Base-by-base conservation (phyloP, 768 basidiomycete genomes). In the Leccinum longicurvipes region DNA sequence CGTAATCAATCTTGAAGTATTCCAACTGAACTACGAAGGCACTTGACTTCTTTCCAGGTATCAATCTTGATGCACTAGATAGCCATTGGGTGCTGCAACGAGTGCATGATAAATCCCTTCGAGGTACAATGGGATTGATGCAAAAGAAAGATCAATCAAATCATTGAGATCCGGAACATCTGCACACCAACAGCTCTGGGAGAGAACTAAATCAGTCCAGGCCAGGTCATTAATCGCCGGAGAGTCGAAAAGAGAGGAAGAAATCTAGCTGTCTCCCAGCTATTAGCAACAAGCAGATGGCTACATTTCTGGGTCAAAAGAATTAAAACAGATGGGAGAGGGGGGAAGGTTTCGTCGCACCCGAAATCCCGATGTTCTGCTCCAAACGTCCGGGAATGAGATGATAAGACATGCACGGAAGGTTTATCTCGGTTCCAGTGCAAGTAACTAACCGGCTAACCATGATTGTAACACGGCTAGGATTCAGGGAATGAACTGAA, bases 401-500 rank as follows among this genome's bases (percentile, higher is more conserved):
- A 17, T 19, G n/a, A n/a, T n/a, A n/a, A n/a, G n/a, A 10, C 4
- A 32, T 7, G 15, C 15, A 9, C 36, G 11, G 6, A 21, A 11
- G 19, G 39, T 21, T 19, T 39, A n/a, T 39, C 36, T 39, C n/a
- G n/a, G 8, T 11, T 39, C n/a, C 14, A 32, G n/a, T n/a, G n/a
- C n/a, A n/a, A n/a, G n/a, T n/a, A n/a, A n/a, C n/a, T n/a, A n/a
- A n/a, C n/a, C n/a, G n/a, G n/a, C n/a, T n/a, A n/a, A n/a, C n/a
- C n/a, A n/a, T n/a, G n/a, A 21, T 41, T 41, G 39, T 6, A 21
- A 41, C n/a, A 19, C 10, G 21, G 39, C 19, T 6, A 41, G 19
- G 3, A 54, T 55, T 63, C 55, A 53, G 60, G 50, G 55, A 55
- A 63, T 17, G 39, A 29, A 10, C 25, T 17, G 25, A 55, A 56